Percentiles rank a stretch among this genome's conserved stretches.
phyloP scores from a whole-genome alignment of 768 basidiomycete species.

The Flagelloscypha sp. region DNA sequence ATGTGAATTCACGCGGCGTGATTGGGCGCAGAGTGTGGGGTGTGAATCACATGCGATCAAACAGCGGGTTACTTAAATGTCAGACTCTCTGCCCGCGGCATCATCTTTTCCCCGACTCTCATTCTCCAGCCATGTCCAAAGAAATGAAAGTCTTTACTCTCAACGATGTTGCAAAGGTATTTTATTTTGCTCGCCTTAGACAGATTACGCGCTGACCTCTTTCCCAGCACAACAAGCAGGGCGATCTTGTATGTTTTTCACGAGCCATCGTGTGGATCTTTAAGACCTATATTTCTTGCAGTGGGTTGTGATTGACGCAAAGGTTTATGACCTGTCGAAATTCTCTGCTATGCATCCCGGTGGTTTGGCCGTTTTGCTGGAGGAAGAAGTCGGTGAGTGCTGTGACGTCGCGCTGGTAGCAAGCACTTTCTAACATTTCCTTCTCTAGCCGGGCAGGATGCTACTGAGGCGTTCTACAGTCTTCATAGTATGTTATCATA shows the following conservation, averaged over 20 bases:
- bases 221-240: slow-evolving; percentile 65
- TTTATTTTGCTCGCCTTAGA: slow-evolving; percentile 11
- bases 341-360: slow-evolving; percentile 82
- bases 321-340: slow-evolving; percentile 73
- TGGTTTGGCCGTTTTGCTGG: slow-evolving; percentile 63
- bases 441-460: slow-evolving; percentile 59
- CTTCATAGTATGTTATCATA: slow-evolving; percentile 63
- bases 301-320: slow-evolving; percentile 82
- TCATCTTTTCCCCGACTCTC: slow-evolving; percentile 6
- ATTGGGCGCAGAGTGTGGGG: no score
- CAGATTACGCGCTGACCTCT: background rate
- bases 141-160: slow-evolving; percentile 40
- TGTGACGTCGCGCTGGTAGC: background rate
- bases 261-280: background rate
- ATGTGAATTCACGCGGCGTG: no score
- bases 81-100: background rate
- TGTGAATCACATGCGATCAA: no score
- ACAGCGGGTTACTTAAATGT: no score
- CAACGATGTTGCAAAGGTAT: slow-evolving; percentile 68
- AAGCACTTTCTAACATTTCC: slow-evolving; percentile 1
- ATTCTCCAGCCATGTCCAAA: slow-evolving; percentile 18
- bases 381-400: slow-evolving; percentile 61
- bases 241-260: slow-evolving; percentile 49
- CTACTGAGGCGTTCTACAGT: slow-evolving; percentile 71
- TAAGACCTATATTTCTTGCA: slow-evolving; percentile 16